Conservation (phyloP, 2,329 filamentous ascomycete genomes). For the Botrytis deweyae region DNA sequence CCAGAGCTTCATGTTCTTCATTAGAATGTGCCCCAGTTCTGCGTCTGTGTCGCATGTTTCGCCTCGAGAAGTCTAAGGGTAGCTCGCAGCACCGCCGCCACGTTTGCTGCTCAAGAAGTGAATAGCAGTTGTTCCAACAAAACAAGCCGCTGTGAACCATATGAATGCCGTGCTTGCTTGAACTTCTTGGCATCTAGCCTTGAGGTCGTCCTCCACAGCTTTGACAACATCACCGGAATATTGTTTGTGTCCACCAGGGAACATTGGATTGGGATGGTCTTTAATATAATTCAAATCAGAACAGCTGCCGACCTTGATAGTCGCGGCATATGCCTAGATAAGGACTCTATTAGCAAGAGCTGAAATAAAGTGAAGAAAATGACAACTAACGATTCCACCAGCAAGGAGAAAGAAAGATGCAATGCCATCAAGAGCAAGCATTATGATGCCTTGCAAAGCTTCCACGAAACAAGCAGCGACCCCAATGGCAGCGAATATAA, state of each 20-base stretch:
- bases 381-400: constrained; percentile 27
- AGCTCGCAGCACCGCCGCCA: neutral
- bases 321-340: constrained; percentile 28
- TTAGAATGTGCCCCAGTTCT: no score
- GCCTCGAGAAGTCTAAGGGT: neutral
- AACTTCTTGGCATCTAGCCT: constrained; percentile 64
- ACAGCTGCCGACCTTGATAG: constrained; percentile 32
- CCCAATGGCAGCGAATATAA: constrained; percentile 30
- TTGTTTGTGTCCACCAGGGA: no score
- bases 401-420: constrained; percentile 35
- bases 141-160: constrained; percentile 72
- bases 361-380: no score
- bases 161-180: constrained; percentile 74
- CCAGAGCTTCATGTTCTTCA: no score
- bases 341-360: no score
- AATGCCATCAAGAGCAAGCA: constrained; percentile 30
- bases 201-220: no score
- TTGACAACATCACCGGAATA: no score
- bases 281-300: constrained; percentile 19
- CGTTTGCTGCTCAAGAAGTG: constrained; percentile 23
- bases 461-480: constrained; percentile 32
- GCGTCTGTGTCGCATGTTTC: neutral
- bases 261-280: constrained; percentile 18
- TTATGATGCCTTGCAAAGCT: constrained; percentile 30
- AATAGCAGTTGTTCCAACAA: constrained; percentile 57